phyloP scores from a whole-genome alignment of 169 alveolate genomes.

The Perkinsus chesapeaki region DNA sequence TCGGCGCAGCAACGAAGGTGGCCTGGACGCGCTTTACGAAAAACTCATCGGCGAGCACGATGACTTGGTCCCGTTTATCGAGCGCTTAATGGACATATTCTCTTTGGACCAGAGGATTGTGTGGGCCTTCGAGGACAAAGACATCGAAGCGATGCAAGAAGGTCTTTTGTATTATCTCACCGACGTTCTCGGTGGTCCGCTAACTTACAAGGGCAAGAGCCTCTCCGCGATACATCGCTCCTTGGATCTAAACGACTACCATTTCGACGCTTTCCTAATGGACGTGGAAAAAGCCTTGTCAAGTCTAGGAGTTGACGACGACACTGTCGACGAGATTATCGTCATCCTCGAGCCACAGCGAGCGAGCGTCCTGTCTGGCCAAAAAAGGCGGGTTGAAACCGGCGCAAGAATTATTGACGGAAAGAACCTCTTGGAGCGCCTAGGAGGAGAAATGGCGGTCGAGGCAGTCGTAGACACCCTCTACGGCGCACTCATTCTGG shows the following conservation, averaged over 20 bases:
- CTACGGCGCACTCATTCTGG: background rate
- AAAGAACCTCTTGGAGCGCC: background rate
- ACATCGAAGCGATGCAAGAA: background rate
- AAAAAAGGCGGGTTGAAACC: background rate
- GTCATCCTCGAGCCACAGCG: background rate
- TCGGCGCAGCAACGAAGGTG: background rate
- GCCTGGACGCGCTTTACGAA: background rate
- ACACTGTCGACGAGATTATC: background rate
- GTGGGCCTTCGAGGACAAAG: background rate
- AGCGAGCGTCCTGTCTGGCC: background rate
- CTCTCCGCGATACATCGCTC: background rate
- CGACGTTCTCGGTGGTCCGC: background rate
- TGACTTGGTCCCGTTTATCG: background rate
- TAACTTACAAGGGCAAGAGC: background rate
- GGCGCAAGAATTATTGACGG: background rate
- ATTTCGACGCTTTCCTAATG: background rate
- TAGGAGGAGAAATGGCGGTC: background rate
- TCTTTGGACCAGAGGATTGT: background rate
- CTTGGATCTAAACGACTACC: background rate
- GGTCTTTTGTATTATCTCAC: background rate
- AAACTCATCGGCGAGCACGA: background rate
- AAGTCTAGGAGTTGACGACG: background rate
- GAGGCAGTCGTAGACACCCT: background rate
- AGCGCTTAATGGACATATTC: background rate
- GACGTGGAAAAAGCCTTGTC: background rate